Conservation (phyloP, 805 yeast species). For the Phaffomyces opuntiae region DNA sequence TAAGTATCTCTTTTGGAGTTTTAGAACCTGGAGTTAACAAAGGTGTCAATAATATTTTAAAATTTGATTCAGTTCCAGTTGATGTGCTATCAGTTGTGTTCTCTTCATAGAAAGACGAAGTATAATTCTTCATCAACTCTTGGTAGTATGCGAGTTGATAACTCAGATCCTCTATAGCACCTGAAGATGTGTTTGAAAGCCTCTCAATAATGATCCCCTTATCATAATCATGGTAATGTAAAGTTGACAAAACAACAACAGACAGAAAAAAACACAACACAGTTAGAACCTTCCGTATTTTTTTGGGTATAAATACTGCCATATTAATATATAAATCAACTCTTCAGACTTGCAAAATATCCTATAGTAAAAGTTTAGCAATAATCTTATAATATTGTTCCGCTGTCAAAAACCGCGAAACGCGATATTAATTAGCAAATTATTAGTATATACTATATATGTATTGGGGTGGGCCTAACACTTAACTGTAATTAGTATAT, state of each 20-base stretch:
- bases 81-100: neutral
- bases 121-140: slow-evolving; percentile 16
- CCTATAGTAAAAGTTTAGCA: too few relatives aligned
- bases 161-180: slow-evolving; percentile 6
- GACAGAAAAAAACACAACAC: too few relatives aligned
- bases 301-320: too few relatives aligned
- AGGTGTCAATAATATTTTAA: slow-evolving; percentile 9
- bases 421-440: too few relatives aligned
- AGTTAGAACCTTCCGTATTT: too few relatives aligned
- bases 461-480: too few relatives aligned
- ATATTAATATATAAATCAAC: too few relatives aligned
- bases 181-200: neutral
- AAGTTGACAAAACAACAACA: neutral
- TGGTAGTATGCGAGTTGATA: slow-evolving; percentile 15
- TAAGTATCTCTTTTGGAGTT: slow-evolving; percentile 11
- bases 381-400: too few relatives aligned
- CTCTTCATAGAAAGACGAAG: slow-evolving; percentile 13
- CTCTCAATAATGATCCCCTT: slow-evolving; percentile 3
- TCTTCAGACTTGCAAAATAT: too few relatives aligned
- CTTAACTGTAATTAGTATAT: too few relatives aligned
- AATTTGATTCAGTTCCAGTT: neutral
- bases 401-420: too few relatives aligned
- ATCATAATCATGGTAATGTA: slow-evolving; percentile 10
- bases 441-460: too few relatives aligned
- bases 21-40: slow-evolving; percentile 9